phyloP scores from a whole-genome alignment of 2,329 filamentous ascomycete genomes.

The Mollisia scopiformis region DNA sequence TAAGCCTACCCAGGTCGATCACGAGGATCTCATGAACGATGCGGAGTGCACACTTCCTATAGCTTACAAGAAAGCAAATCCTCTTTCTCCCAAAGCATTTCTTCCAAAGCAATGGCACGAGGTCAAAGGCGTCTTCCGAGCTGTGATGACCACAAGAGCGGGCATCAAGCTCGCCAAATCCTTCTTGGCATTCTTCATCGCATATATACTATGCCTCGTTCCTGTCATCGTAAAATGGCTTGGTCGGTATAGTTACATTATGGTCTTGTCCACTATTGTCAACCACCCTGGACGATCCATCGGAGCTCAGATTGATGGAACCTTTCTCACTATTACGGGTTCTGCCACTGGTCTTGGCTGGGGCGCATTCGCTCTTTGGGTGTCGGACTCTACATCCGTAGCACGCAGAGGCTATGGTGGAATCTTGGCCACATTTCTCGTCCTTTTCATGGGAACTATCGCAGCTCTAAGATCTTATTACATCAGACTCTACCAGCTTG shows the following conservation, averaged over 20 bases:
- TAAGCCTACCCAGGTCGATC: slow-evolving; percentile 43
- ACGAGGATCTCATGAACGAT: slow-evolving; percentile 43
- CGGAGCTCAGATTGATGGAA: slow-evolving; percentile 60
- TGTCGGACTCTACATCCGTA: slow-evolving; percentile 52
- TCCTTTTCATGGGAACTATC: slow-evolving; percentile 53
- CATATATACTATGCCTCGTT: slow-evolving; percentile 58
- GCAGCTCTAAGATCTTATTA: slow-evolving; percentile 59
- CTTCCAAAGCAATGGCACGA: slow-evolving; percentile 51
- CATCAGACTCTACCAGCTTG: slow-evolving; percentile 57
- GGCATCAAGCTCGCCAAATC: slow-evolving; percentile 56
- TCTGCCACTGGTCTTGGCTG: slow-evolving; percentile 57
- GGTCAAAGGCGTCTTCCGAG: slow-evolving; percentile 42
- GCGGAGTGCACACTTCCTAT: slow-evolving; percentile 49
- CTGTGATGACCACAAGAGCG: slow-evolving; percentile 50
- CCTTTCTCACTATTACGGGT: slow-evolving; percentile 55
- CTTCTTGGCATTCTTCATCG: slow-evolving; percentile 58
- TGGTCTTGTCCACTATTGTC: slow-evolving; percentile 58
- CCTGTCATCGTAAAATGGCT: slow-evolving; percentile 52
- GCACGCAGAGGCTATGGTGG: slow-evolving; percentile 54
- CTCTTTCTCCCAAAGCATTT: slow-evolving; percentile 50
- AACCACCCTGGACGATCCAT: slow-evolving; percentile 60
- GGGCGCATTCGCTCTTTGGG: slow-evolving; percentile 55
- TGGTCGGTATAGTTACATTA: slow-evolving; percentile 57
- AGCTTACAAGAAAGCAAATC: slow-evolving; percentile 48
- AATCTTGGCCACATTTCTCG: slow-evolving; percentile 57